These are phyloP conservation scores for Laburnicola sp. DNA, from an alignment of 2,329 filamentous ascomycete species.

Conservation along the genomic window DNA sequence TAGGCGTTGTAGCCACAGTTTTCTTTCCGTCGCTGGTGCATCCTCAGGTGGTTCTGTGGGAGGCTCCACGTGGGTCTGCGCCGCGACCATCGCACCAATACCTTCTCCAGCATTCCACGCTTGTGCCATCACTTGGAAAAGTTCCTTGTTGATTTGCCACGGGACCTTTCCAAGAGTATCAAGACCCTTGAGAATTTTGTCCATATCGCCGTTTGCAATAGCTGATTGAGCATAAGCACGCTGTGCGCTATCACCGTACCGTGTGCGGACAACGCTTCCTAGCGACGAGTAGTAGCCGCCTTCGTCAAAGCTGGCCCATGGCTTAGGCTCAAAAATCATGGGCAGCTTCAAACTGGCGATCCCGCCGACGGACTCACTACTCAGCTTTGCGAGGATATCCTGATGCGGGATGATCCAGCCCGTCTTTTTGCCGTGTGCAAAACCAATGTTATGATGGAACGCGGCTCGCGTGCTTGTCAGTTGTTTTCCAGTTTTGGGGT, in stretches of 20 bases:
- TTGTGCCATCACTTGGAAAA: conserved; percentile 83
- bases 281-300: conserved; percentile 78
- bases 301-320: conserved; percentile 73
- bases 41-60: conserved; percentile 70
- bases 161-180: conserved; percentile 84
- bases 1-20: conserved; percentile 68
- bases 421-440: conserved; percentile 70
- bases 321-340: conserved; percentile 82
- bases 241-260: conserved; percentile 71
- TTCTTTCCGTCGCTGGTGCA: conserved; percentile 62
- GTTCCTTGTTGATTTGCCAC: conserved; percentile 80
- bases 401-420: conserved; percentile 74
- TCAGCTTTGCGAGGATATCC: conserved; percentile 66
- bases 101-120: conserved; percentile 86
- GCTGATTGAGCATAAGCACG: conserved; percentile 78
- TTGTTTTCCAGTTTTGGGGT: conserved; percentile 65
- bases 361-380: conserved; percentile 72
- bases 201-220: conserved; percentile 74
- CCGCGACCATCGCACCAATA: conserved; percentile 78
- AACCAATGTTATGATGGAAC: conserved; percentile 72
- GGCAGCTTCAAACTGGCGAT: conserved; percentile 82
- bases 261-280: conserved; percentile 72
- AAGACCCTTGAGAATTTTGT: conserved; percentile 75
- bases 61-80: conserved; percentile 62
- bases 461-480: conserved; percentile 74